These are phyloP conservation scores for Eucalyptus polybractea DNA, from an alignment of 345 rosid species.

Conservation along the genomic window DNA sequence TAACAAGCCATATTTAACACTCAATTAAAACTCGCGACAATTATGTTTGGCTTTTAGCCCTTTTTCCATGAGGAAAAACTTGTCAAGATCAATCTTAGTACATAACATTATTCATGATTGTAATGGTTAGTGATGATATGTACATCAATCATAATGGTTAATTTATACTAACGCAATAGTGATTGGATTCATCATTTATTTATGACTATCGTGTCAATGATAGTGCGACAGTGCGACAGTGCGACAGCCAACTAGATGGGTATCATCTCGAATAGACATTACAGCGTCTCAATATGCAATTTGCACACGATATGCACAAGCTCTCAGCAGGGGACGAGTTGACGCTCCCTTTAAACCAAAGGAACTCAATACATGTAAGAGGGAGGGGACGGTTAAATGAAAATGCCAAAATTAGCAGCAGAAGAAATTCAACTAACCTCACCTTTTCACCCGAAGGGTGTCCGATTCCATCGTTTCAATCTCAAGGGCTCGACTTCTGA, in stretches of 20 bases:
- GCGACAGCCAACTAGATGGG: neutral
- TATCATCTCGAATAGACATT: neutral
- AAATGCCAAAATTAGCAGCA: neutral
- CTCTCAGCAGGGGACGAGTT: neutral
- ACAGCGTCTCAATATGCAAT: neutral
- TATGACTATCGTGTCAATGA: neutral
- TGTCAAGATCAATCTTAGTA: neutral
- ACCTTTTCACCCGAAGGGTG: neutral
- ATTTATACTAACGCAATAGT: rapidly evolving
- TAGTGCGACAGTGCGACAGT: too few relatives aligned
- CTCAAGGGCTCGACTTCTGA: neutral
- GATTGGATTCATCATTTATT: neutral
- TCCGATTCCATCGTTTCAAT: neutral
- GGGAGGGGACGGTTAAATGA: neutral
- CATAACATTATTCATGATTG: neutral
- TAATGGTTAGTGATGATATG: too few relatives aligned
- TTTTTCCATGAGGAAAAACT: neutral
- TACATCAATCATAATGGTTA: neutral
- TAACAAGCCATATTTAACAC: neutral
- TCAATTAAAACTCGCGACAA: neutral
- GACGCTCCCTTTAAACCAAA: neutral
- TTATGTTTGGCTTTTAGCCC: neutral
- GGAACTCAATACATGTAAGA: neutral
- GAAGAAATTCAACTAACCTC: neutral
- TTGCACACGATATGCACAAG: neutral